Conservation (phyloP, 805 yeast species). For the Teunomyces pallodes region DNA sequence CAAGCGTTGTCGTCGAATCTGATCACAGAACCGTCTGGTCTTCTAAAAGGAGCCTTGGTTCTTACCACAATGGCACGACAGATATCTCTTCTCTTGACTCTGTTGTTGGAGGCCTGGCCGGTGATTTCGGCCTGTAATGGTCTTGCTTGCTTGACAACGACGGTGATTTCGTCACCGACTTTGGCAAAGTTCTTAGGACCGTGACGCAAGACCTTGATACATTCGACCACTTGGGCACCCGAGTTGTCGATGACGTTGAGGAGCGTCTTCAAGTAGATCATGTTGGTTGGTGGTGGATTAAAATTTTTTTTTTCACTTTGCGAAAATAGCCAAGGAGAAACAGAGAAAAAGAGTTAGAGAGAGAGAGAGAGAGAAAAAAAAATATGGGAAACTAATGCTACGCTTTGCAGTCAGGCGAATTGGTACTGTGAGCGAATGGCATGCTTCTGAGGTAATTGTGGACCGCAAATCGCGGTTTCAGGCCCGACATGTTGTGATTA, state of each 20-base stretch:
- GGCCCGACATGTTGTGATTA: slow-evolving; percentile 51
- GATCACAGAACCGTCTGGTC: slow-evolving; percentile 84
- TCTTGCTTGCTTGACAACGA: slow-evolving; percentile 88
- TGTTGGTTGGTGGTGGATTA: slow-evolving; percentile 21
- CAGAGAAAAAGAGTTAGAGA: background rate
- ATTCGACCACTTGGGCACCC: slow-evolving; percentile 92
- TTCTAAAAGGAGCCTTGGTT: slow-evolving; percentile 71
- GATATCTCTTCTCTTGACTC: slow-evolving; percentile 93
- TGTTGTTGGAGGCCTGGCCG: slow-evolving; percentile 69
- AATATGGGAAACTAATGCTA: too few relatives aligned
- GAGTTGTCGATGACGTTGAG: slow-evolving; percentile 92
- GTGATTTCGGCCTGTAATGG: slow-evolving; percentile 69
- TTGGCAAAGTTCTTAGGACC: slow-evolving; percentile 79
- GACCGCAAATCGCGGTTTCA: slow-evolving; percentile 67
- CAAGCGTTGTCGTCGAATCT: slow-evolving; percentile 96
- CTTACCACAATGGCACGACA: slow-evolving; percentile 94
- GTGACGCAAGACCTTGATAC: slow-evolving; percentile 91
- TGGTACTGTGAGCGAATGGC: slow-evolving; percentile 19
- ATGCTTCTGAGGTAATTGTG: slow-evolving; percentile 25
- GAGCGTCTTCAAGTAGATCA: slow-evolving; percentile 88
- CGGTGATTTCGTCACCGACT: slow-evolving; percentile 90
- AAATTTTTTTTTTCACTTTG: slow-evolving; percentile 2
- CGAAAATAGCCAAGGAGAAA: background rate
- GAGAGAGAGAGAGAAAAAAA: background rate
- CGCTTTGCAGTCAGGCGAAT: background rate